Evolutionary conservation across 2,329 filamentous ascomycete genomes (phyloP), one percentile per base, ranked within the genome.

Genomic region (Magnaporthiopsis poae): DNA sequence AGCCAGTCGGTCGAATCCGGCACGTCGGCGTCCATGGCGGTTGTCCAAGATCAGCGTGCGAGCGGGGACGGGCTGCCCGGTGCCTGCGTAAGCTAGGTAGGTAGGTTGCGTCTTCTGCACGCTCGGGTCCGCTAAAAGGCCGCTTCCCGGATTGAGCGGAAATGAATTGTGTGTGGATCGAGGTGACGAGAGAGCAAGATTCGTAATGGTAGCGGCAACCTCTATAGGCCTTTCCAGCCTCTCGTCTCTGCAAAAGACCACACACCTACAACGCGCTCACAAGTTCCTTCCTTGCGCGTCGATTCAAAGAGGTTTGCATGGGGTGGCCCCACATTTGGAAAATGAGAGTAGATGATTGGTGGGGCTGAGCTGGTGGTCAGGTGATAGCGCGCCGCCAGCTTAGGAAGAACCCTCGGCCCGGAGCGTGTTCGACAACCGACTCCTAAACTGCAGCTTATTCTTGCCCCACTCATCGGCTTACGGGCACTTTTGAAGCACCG

Each of bases 1-100:
- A 92, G 81, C 91, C 91, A 96, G 79, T 96, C 91, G 65, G 91
- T 93, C n/a, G 90, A 88, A 78, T 95, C 91, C 64, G 89, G 78
- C 60, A 94, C 79, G 68, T 82, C 79, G 68, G 46, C 9, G 33
- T 62, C 31, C 29, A 29, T 61, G 12, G 15, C 60, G 31, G 21
- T 61, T 33, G n/a, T 61, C 25, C 27, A 27, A 61, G 13, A 18
- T 61, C 1, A 15, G 25, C 8, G 25, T 25, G 61, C 18, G 31
- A 31, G 61, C 61, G 25, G 61, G 29, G 31, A n/a, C 35, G 61
- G 29, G 13, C 31, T 3, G 31, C 31, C 61, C 15, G 29, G 29
- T 62, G 29, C 27, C 60, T 52, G 39, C 31, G 31, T 31, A 31
- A 5, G 31, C 31, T 31, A 7, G 39, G 11, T 52, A 5, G 31